Base-by-base conservation (phyloP, 352 stramenopile genomes). In the Peronospora farinosa region DNA sequence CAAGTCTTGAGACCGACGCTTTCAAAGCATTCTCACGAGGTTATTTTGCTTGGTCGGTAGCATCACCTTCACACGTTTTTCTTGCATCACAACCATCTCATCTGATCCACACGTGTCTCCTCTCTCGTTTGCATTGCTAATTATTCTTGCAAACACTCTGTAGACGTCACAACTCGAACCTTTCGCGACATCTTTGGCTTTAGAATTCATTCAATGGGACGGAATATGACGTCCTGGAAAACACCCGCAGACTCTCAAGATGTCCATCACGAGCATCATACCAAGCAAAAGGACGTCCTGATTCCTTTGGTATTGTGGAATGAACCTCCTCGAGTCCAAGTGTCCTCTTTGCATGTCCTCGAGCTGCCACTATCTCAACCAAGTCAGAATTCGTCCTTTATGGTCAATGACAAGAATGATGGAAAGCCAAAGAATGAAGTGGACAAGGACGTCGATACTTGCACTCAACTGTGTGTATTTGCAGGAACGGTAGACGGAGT, bases 281-380 rank as follows among this genome's bases (percentile, higher is more conserved):
- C 36, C 0, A 40, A 40, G 0, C 35, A 56, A n/a, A 69, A 66
- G 38, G 74, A 87, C 25, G 72, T 87, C 8, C 48, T 84, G 28
- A 63, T 89, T 28, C 78, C 78, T 36, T 47, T 91, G 10, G 79
- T 88, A 57, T 65, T 91, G 28, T 91, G 78, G 77, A 70, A 69
- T 32, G 65, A 79, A 15, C 55, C 72, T 7, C 79, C 79, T 25
- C 57, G 57, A 6, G 51, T 91, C 7, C 38, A 74, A 48, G 63
- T 85, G 35, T 70, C 71, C 13, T 72, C 67, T 23, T 30, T 91
- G 9, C 77, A 88, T 36, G 75, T 86, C 23, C 60, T 86, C 27
- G 65, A 77, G 40, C 60, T 91, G n/a, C 79, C 79, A 0, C 59
- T 69, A 28, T 74, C 72, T 3, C 69, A 82, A 60, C 72, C 76